Percentiles rank a stretch among this genome's conserved stretches.
Evolutionary conservation across 768 basidiomycete genomes (phyloP).

Genomic region (Termitomyces sp.): DNA sequence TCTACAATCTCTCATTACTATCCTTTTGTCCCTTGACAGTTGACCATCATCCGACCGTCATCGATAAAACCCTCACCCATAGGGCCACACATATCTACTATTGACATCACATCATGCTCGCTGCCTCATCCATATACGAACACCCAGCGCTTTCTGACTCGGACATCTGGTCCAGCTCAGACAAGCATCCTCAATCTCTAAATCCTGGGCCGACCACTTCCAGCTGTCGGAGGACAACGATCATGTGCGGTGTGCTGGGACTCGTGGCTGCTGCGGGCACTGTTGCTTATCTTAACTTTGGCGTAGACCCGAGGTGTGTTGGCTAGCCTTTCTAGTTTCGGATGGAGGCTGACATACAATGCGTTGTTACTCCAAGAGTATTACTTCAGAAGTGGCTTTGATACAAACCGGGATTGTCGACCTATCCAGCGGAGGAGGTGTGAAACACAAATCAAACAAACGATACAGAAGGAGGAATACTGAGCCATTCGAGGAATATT

Average conservation of each 20-base stretch:
- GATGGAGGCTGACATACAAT: background rate
- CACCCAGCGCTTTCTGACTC: constrained; percentile 12
- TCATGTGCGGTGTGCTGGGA: constrained; percentile 8
- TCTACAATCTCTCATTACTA: background rate
- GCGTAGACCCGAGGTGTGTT: background rate
- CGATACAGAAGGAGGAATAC: too few relatives aligned
- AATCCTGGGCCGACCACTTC: background rate
- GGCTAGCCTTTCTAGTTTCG: background rate
- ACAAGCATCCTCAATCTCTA: constrained; percentile 4
- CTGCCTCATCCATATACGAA: constrained; percentile 13
- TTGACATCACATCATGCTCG: constrained; percentile 5
- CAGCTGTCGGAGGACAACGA: background rate
- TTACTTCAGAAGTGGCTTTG: background rate
- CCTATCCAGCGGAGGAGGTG: too few relatives aligned
- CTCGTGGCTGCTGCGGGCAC: background rate
- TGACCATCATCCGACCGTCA: background rate
- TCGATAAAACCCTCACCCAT: background rate
- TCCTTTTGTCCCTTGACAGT: background rate
- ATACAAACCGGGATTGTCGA: background rate
- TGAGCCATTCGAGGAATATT: too few relatives aligned
- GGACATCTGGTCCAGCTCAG: constrained; percentile 8
- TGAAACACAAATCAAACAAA: too few relatives aligned
- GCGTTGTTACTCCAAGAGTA: background rate
- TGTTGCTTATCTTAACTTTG: background rate
- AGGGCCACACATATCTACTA: background rate